These are phyloP conservation scores for Conidiobolus incongruus DNA, from an alignment of 371 early-diverging fungal genomes.

Conservation along the genomic window DNA sequence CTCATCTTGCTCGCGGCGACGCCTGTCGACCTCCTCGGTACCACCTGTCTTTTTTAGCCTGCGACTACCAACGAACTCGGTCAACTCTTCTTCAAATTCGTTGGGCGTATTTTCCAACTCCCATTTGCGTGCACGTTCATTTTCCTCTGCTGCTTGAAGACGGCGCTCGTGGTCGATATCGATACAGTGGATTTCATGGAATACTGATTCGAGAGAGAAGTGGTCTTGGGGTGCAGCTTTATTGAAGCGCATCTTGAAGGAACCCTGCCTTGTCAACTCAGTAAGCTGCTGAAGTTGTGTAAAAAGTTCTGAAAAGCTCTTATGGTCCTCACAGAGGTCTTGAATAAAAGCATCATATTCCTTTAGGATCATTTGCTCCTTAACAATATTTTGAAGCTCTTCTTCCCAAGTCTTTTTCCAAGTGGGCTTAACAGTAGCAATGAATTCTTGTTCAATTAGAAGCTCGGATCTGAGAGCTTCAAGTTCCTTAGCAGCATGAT, in stretches of 20 bases:
- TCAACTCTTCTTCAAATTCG: conserved; percentile 45
- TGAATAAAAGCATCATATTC: conserved; percentile 38
- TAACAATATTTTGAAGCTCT: conserved; percentile 49
- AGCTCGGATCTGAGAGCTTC: conserved; percentile 12
- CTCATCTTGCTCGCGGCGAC: conserved; percentile 28
- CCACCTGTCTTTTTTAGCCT: conserved; percentile 47
- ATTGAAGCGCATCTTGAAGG: conserved; percentile 18
- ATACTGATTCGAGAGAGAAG: conserved; percentile 27
- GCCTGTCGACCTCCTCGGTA: conserved; percentile 33
- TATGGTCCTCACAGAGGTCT: conserved; percentile 38
- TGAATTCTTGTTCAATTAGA: conserved; percentile 10
- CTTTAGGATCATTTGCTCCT: conserved; percentile 53
- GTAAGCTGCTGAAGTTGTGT: conserved; percentile 29
- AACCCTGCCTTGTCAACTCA: conserved; percentile 17
- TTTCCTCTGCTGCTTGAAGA: conserved; percentile 37
- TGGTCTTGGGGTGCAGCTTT: conserved; percentile 36
- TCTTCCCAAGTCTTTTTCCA: conserved; percentile 70
- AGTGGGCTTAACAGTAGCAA: conserved; percentile 24
- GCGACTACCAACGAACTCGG: conserved; percentile 29
- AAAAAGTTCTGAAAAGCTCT: conserved; percentile 24
- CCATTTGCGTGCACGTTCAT: conserved; percentile 33
- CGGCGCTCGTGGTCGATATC: conserved; percentile 37
- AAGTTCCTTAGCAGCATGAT: conserved; percentile 19
- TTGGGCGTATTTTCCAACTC: conserved; percentile 36
- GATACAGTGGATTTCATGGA: conserved; percentile 42